Evolutionary conservation across 2,329 filamentous ascomycete species (phyloP).

Genomic region (Xylariomycetidae sp.): DNA sequence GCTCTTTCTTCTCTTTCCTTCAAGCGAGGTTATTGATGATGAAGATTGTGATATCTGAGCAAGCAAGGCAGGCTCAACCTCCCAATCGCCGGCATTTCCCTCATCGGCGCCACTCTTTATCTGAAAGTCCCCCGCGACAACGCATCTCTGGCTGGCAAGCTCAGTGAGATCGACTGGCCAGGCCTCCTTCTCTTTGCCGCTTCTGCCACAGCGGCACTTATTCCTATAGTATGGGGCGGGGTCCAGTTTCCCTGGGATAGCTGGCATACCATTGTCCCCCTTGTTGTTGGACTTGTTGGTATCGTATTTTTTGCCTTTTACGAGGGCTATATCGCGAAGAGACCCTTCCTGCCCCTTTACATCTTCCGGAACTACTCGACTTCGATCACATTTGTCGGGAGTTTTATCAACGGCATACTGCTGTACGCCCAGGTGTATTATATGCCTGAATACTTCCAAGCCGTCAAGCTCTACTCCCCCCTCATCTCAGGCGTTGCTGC

Average conservation of each 20-base stretch:
- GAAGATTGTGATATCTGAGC: no score
- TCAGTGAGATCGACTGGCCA: slow-evolving; percentile 20
- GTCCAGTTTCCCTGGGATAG: slow-evolving; percentile 23
- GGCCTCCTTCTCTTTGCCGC: slow-evolving; percentile 15
- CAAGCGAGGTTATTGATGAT: no score
- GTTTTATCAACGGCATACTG: background rate
- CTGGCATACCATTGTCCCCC: slow-evolving; percentile 23
- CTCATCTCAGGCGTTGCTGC: background rate
- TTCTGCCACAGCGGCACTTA: slow-evolving; percentile 10
- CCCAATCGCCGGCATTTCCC: slow-evolving; percentile 8
- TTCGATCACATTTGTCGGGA: background rate
- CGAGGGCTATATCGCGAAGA: no score
- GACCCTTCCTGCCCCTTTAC: background rate
- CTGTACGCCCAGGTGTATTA: background rate
- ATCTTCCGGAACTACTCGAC: background rate
- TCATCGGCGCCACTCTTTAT: no score
- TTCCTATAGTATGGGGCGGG: slow-evolving; percentile 26
- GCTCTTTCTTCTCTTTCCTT: no score
- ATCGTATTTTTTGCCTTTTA: slow-evolving; percentile 10
- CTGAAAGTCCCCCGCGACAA: no score
- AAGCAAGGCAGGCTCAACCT: no score
- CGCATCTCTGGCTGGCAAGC: background rate
- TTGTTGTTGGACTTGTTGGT: slow-evolving; percentile 19
- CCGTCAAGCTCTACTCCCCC: background rate
- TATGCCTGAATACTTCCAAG: slow-evolving; percentile 1